Conservation (phyloP, 2,329 filamentous ascomycete genomes). For the Pseudonectria buxi region DNA sequence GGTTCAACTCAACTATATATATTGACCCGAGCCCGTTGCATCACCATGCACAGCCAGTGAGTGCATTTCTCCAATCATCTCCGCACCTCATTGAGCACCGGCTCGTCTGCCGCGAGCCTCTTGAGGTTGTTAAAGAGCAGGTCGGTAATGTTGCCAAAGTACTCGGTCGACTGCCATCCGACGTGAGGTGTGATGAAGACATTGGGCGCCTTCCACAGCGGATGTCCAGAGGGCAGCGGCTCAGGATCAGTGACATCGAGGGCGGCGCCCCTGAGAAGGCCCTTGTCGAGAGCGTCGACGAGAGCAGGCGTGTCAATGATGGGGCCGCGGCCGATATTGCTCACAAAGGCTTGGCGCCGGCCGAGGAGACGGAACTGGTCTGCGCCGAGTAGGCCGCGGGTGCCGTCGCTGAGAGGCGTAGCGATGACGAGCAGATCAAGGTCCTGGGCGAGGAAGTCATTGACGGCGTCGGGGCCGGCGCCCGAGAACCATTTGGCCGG, state of each 20-base stretch:
- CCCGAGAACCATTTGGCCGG: constrained; percentile 38
- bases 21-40: neutral
- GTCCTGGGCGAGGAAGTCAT: constrained; percentile 36
- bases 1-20: neutral
- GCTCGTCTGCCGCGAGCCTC: constrained; percentile 17
- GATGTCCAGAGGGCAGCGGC: constrained; percentile 56
- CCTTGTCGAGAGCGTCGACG: constrained; percentile 44
- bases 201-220: constrained; percentile 59
- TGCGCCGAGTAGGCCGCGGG: constrained; percentile 35
- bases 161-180: constrained; percentile 25
- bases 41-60: too few species aligned
- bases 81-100: constrained; percentile 22
- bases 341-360: constrained; percentile 46
- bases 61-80: constrained; percentile 1
- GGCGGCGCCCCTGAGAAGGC: constrained; percentile 48
- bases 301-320: constrained; percentile 43
- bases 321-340: constrained; percentile 56
- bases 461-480: constrained; percentile 22
- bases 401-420: constrained; percentile 33
- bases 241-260: constrained; percentile 69
- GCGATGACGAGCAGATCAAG: constrained; percentile 39
- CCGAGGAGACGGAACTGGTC: constrained; percentile 35
- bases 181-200: constrained; percentile 47
- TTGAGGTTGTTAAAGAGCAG: constrained; percentile 26
- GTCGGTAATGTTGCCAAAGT: constrained; percentile 19